Evolutionary conservation across 441 rosid genomes (phyloP).

Genomic region (Viola pubescens): DNA sequence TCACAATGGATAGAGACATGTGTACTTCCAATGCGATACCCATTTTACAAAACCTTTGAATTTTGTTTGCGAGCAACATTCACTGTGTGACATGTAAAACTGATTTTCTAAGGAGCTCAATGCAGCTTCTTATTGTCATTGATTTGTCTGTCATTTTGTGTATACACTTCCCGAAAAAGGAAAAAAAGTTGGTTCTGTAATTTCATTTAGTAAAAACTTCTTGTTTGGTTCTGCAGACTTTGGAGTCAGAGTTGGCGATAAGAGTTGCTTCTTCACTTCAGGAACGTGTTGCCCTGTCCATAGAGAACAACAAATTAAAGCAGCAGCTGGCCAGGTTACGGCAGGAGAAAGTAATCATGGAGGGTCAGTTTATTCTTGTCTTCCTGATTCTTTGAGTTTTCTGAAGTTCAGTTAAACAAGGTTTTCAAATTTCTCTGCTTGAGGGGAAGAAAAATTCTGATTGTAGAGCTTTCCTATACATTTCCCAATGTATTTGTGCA

Average conservation of each 20-base stretch:
- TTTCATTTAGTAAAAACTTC: not conserved
- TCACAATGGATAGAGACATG: no score
- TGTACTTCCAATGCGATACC: no score
- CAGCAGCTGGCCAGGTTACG: constrained; percentile 44
- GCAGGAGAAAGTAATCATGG: constrained; percentile 47
- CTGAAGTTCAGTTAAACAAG: not conserved
- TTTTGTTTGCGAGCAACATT: no score
- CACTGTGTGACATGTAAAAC: no score
- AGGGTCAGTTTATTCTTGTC: constrained; percentile 30
- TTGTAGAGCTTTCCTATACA: no score
- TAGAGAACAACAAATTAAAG: constrained; percentile 58
- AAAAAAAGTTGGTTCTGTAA: no score
- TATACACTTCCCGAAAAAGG: not conserved
- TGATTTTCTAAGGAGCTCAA: no score
- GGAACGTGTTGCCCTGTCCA: constrained; percentile 44
- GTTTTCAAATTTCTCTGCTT: not conserved
- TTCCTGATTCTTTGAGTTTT: no score
- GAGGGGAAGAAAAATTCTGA: not conserved
- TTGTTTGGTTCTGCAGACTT: constrained; percentile 28
- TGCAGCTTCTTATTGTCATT: not conserved
- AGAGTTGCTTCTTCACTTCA: constrained; percentile 49
- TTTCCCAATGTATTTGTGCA: no score
- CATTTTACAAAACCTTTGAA: no score
- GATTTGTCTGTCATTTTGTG: not conserved
- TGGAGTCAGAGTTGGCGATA: constrained; percentile 52